Evolutionary conservation across 768 basidiomycete genomes (phyloP).

Genomic region (Lyophyllum decastes): DNA sequence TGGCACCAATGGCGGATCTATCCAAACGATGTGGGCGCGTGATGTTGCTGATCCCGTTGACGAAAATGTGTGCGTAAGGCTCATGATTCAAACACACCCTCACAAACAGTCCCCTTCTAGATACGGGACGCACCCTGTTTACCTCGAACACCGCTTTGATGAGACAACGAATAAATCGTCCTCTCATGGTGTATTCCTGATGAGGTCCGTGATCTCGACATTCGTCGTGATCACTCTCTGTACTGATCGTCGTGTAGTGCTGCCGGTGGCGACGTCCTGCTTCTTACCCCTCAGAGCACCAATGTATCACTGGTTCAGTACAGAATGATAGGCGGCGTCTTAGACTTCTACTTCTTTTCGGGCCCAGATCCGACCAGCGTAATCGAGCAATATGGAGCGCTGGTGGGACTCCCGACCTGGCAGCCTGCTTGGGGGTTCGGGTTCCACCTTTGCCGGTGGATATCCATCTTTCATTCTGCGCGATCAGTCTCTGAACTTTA

Average conservation of each 20-base stretch:
- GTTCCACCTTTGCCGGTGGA: conserved; percentile 70
- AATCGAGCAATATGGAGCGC: conserved; percentile 67
- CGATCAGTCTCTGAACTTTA: conserved; percentile 15
- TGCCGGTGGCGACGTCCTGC: conserved; percentile 69
- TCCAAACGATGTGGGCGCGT: conserved; percentile 71
- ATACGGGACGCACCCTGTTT: conserved; percentile 74
- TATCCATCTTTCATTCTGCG: neutral
- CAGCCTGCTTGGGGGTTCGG: conserved; percentile 79
- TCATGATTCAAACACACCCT: neutral
- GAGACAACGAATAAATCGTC: conserved; percentile 46
- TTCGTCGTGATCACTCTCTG: neutral
- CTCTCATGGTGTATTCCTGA: conserved; percentile 77
- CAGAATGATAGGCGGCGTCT: conserved; percentile 69
- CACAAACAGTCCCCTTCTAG: conserved; percentile 28
- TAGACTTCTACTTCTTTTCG: conserved; percentile 80
- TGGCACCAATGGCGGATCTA: conserved; percentile 53
- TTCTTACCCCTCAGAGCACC: conserved; percentile 58
- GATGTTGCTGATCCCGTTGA: conserved; percentile 65
- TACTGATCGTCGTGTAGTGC: conserved; percentile 39
- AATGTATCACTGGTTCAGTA: conserved; percentile 70
- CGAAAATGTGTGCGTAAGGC: conserved; percentile 55
- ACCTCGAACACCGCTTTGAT: conserved; percentile 73
- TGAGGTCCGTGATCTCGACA: conserved; percentile 46
- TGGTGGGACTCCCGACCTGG: conserved; percentile 71
- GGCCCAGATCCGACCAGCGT: conserved; percentile 60